Conservation (phyloP, 2,329 filamentous ascomycete species). For the Beauveria pseudobassiana region DNA sequence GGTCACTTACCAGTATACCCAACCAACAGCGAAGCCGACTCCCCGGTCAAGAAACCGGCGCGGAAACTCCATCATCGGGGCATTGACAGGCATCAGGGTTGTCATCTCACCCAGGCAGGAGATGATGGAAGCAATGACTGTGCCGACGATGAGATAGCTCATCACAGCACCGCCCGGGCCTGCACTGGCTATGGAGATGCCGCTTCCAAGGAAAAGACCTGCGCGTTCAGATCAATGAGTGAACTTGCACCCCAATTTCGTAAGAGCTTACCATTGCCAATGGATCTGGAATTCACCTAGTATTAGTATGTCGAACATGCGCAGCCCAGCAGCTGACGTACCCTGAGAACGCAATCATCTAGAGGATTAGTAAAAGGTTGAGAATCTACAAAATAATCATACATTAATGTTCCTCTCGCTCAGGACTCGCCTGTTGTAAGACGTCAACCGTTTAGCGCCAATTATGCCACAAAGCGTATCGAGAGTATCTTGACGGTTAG, state of each 20-base stretch:
- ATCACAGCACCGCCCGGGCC: constrained; percentile 33
- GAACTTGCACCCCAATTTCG: no score
- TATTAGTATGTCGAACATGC: neutral
- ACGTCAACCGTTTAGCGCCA: neutral
- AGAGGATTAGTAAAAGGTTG: constrained; percentile 7
- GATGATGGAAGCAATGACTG: constrained; percentile 34
- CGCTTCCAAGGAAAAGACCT: constrained; percentile 33
- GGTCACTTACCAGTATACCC: constrained; percentile 28
- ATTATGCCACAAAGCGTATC: neutral
- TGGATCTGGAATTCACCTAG: constrained; percentile 12
- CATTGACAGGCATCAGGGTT: constrained; percentile 31
- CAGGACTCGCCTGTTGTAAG: constrained; percentile 27
- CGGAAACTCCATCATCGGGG: constrained; percentile 31
- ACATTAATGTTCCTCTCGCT: constrained; percentile 34
- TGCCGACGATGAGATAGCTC: constrained; percentile 34
- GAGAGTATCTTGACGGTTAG: neutral
- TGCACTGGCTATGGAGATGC: constrained; percentile 30
- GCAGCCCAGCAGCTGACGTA: constrained; percentile 16
- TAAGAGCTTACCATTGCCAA: constrained; percentile 29
- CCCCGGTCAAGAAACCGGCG: constrained; percentile 28
- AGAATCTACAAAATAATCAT: constrained; percentile 6
- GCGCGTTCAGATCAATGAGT: neutral
- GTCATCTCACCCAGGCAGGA: constrained; percentile 35
- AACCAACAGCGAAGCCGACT: constrained; percentile 31
- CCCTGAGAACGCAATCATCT: constrained; percentile 39